Percentiles rank a stretch among this genome's conserved stretches.
Evolutionary conservation across 2,329 filamentous ascomycete species (phyloP).

Genomic region (Xylariales sp.): DNA sequence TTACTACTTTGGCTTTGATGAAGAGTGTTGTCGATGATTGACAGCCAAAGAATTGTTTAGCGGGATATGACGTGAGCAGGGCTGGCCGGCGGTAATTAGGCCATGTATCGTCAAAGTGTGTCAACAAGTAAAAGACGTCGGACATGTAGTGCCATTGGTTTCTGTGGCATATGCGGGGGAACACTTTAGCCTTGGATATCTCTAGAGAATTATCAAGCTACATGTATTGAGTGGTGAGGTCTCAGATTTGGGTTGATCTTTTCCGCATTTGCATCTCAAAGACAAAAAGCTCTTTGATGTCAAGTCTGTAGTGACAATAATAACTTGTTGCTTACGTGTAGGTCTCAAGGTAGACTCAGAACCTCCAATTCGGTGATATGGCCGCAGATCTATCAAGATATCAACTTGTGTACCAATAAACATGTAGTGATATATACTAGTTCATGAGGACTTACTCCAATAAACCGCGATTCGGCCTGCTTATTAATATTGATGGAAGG

Average conservation of each 20-base stretch:
- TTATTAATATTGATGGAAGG: not conserved
- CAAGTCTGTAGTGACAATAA: not conserved
- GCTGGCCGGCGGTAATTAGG: no score
- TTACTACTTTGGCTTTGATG: constrained; percentile 36
- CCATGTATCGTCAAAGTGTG: no score
- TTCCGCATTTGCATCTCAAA: not conserved
- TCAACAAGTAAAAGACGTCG: not conserved
- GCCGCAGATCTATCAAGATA: not conserved
- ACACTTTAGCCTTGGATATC: not conserved
- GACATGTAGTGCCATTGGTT: not conserved
- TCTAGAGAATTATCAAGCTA: not conserved
- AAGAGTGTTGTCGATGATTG: no score
- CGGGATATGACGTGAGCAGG: no score
- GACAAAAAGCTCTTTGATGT: not conserved
- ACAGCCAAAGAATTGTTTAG: no score
- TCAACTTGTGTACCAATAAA: not conserved
- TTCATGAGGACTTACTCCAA: no score
- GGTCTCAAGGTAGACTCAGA: not conserved
- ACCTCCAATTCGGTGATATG: no score
- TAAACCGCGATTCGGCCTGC: not conserved
- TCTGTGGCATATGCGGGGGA: no score
- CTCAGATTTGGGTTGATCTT: not conserved
- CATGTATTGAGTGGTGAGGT: no score
- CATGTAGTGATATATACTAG: not conserved
- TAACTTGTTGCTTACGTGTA: not conserved